Evolutionary conservation across 2,329 filamentous ascomycete species (phyloP).

Genomic region (Chalaropsis ovoidea): DNA sequence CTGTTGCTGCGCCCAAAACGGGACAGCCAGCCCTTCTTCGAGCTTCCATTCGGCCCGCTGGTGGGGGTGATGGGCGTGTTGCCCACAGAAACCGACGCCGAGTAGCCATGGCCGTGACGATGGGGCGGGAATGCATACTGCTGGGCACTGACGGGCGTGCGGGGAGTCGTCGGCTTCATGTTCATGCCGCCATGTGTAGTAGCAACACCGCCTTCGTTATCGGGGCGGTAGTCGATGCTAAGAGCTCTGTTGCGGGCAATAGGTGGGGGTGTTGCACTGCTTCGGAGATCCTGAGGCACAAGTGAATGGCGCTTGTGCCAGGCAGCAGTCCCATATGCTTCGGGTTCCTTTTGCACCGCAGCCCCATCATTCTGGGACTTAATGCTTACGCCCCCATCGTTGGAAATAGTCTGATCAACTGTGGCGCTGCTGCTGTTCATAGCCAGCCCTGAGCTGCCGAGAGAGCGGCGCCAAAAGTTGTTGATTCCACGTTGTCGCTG

Average conservation of each 20-base stretch:
- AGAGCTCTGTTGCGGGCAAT: slow-evolving; percentile 39
- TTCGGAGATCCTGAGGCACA: slow-evolving; percentile 36
- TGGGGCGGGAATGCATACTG: slow-evolving; percentile 19
- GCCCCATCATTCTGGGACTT: slow-evolving; percentile 24
- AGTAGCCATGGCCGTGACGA: slow-evolving; percentile 17
- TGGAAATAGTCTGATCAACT: slow-evolving; percentile 22
- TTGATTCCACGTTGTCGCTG: slow-evolving; percentile 36
- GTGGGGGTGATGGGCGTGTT: slow-evolving; percentile 16
- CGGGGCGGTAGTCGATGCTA: slow-evolving; percentile 21
- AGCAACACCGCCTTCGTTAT: background rate
- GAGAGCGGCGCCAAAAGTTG: slow-evolving; percentile 43
- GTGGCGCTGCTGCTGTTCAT: slow-evolving; percentile 26
- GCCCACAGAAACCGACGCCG: slow-evolving; percentile 17
- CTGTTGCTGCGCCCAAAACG: slow-evolving; percentile 25
- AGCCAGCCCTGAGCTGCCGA: slow-evolving; percentile 32
- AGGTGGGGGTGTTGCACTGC: slow-evolving; percentile 47
- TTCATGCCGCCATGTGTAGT: background rate
- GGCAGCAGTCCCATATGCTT: slow-evolving; percentile 35
- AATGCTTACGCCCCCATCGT: slow-evolving; percentile 20
- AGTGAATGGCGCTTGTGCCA: slow-evolving; percentile 33
- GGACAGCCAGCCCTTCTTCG: slow-evolving; percentile 24
- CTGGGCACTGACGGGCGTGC: slow-evolving; percentile 16
- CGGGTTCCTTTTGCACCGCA: slow-evolving; percentile 26
- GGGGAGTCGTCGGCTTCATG: slow-evolving; percentile 11
- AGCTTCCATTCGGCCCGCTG: slow-evolving; percentile 14